Evolutionary conservation across 2,329 filamentous ascomycete species (phyloP).

Genomic region (Amauroascus verrucosus): DNA sequence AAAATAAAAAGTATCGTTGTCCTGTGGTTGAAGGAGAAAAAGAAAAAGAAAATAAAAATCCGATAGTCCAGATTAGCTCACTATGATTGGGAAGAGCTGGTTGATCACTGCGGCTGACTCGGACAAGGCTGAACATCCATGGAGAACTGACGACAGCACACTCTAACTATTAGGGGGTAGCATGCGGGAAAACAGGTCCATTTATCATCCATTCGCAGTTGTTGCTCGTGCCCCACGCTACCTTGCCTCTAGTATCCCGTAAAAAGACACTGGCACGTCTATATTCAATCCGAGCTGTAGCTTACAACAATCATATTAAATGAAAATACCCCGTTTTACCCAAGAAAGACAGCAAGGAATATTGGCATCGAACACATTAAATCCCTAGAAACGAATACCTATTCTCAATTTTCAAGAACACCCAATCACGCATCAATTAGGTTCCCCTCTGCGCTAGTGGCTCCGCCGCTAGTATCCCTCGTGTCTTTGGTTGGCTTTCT

Average conservation of each 20-base stretch:
- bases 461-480: slow-evolving; percentile 32
- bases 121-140: neutral
- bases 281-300: neutral
- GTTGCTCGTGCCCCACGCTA: neutral
- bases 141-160: too few species aligned
- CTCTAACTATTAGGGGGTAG: neutral
- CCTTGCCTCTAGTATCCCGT: neutral
- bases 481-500: slow-evolving; percentile 36
- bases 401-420: neutral
- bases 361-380: neutral
- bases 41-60: too few species aligned
- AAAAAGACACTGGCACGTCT: neutral
- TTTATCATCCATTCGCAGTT: too few species aligned
- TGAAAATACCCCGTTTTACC: neutral
- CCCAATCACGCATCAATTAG: slow-evolving; percentile 33
- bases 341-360: neutral
- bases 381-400: neutral
- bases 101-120: neutral
- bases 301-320: neutral
- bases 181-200: neutral
- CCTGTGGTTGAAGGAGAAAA: too few species aligned
- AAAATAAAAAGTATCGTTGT: too few species aligned
- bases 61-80: neutral
- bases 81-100: neutral
- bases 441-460: slow-evolving; percentile 26